A percentile compares a stretch with the other conserved stretches of the same genome.
Conservation (phyloP, 306 rosid species). For the Hippophae tibetana region DNA sequence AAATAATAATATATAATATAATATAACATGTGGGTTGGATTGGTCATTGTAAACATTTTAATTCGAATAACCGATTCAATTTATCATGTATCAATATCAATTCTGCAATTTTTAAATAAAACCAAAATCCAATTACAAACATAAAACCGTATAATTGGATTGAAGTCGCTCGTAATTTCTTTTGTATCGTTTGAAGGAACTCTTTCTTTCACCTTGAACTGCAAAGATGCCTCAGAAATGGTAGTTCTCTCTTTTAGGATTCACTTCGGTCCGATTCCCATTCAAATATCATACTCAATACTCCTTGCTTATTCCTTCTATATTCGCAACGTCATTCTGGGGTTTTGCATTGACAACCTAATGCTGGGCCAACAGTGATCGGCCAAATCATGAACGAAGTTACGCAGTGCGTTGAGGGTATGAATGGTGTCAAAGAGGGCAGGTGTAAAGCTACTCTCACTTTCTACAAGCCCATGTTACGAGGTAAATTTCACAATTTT, state of each 20-base stretch:
- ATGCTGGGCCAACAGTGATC: conserved; percentile 53
- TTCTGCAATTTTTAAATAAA: no score
- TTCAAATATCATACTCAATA: neutral
- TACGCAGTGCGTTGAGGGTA: conserved; percentile 71
- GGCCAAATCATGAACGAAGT: conserved; percentile 75
- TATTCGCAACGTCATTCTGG: conserved; percentile 15
- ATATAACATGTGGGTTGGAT: no score
- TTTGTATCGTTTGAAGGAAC: no score
- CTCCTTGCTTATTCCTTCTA: neutral
- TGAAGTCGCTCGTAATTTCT: no score
- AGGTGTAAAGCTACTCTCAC: conserved; percentile 80
- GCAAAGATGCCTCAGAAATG: conserved; percentile 42
- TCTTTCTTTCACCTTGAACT: neutral
- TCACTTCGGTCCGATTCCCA: neutral
- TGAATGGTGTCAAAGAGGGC: conserved; percentile 79
- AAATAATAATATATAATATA: no score
- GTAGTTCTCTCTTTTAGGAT: conserved; percentile 8
- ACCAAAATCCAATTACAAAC: neutral
- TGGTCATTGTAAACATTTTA: no score
- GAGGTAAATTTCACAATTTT: conserved; percentile 34
- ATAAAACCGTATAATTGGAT: neutral
- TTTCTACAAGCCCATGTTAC: conserved; percentile 70
- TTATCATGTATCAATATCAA: no score
- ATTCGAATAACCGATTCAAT: no score
- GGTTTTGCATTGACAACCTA: conserved; percentile 91